phyloP scores from a whole-genome alignment of 2,329 filamentous ascomycete species.

The Claviceps lovelessii region DNA sequence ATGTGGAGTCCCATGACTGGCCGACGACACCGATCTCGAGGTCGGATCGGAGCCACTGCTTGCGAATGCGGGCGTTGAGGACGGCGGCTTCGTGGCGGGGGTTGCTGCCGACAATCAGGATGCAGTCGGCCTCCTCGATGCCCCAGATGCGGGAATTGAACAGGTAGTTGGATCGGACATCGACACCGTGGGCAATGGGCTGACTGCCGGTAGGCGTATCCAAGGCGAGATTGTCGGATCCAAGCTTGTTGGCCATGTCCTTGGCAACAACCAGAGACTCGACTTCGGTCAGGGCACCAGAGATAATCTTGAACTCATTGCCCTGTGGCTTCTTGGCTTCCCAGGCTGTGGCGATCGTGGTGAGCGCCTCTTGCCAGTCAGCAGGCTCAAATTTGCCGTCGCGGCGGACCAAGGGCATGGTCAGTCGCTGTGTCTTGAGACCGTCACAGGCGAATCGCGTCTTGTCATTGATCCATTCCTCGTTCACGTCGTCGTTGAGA shows the following conservation, averaged over 20 bases:
- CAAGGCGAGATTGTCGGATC: conserved; percentile 87
- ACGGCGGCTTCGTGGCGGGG: conserved; percentile 89
- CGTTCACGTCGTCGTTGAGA: conserved; percentile 94
- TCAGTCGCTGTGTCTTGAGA: conserved; percentile 87
- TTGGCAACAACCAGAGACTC: conserved; percentile 94
- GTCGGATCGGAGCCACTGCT: conserved; percentile 93
- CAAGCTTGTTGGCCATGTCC: conserved; percentile 90
- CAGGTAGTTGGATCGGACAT: conserved; percentile 84
- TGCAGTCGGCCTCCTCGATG: conserved; percentile 83
- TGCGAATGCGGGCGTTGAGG: conserved; percentile 89
- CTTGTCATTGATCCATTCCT: conserved; percentile 99
- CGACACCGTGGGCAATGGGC: conserved; percentile 81
- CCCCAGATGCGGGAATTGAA: conserved; percentile 95
- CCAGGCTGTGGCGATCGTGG: conserved; percentile 71
- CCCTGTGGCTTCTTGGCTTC: conserved; percentile 66
- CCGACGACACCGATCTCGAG: conserved; percentile 86
- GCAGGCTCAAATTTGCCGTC: conserved; percentile 85
- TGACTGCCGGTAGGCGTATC: conserved; percentile 75
- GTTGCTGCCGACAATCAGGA: conserved; percentile 90
- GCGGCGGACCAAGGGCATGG: conserved; percentile 75
- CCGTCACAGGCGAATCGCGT: conserved; percentile 92
- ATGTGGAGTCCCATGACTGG: conserved; percentile 83
- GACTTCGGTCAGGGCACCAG: conserved; percentile 79
- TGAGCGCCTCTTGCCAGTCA: conserved; percentile 89
- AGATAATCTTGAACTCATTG: conserved; percentile 91